Evolutionary conservation across 129 eudicot genomes (phyloP).

Genomic region (Lactuca saligna): DNA sequence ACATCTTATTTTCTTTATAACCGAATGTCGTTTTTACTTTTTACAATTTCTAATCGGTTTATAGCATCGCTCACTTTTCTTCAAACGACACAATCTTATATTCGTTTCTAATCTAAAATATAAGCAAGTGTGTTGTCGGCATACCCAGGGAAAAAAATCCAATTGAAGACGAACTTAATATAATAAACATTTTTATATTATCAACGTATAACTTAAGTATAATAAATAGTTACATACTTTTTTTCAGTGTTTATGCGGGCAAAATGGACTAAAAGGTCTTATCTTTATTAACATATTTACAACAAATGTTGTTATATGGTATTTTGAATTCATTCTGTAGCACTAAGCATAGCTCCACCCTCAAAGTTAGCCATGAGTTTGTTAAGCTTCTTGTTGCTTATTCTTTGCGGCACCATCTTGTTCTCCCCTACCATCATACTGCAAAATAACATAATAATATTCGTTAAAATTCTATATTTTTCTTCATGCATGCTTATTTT

Average conservation of each 20-base stretch:
- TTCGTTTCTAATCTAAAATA: not conserved
- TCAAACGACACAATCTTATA: not conserved
- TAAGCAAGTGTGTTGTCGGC: not conserved
- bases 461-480: not conserved
- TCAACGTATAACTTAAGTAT: not conserved
- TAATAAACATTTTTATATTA: not conserved
- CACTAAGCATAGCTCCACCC: not conserved
- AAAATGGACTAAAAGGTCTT: not conserved
- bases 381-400: slow-evolving; percentile 82
- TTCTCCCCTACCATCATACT: slow-evolving; percentile 46
- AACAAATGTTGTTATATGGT: not conserved
- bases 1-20: too few species aligned
- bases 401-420: slow-evolving; percentile 49
- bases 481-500: too few species aligned
- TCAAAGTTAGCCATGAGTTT: slow-evolving; percentile 69
- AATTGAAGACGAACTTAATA: too few species aligned
- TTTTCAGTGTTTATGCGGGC: not conserved
- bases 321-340: not conserved
- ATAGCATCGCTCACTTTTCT: not conserved
- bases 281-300: not conserved
- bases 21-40: too few species aligned
- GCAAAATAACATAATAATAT: slow-evolving; percentile 17
- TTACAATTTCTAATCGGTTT: not conserved
- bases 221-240: not conserved
- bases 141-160: too few species aligned